Base-by-base conservation (phyloP, 192 early-diverging fungal genomes). In the Coemansia sp. region DNA sequence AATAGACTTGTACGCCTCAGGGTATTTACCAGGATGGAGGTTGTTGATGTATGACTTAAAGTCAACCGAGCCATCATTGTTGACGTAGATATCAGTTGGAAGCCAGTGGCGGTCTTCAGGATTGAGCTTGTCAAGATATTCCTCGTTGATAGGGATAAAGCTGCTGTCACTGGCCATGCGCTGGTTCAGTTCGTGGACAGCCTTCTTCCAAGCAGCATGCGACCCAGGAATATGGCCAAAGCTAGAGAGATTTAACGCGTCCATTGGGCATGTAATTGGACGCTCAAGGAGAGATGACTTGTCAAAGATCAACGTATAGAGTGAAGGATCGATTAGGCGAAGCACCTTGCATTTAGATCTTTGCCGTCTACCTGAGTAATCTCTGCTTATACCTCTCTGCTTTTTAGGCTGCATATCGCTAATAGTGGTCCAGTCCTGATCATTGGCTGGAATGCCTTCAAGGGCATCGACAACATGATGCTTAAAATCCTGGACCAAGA, bases 1-100 rank as follows among this genome's bases (percentile, higher is more conserved):
- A 22, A 48, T 48, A 4, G 21, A 6, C 0, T 2, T 48, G 25
- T 48, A 48, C 22, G 14, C 14, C 7, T 48, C 2, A 22, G 46
- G 21, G 1, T 48, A 11, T 8, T 24, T 13, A 1, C 23, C 46
- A 0, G 46, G 46, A 24, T 48, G 46, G 0, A 48, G 9, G 21
- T 48, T 24, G 46, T 48, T 48, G 46, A 48, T 24, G 21, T 48
- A 48, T 0, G 46, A 48, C 2, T 24, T 48, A 23, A 48, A 48
- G 11, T 24, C 46, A 11, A 48, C 46, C 11, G 46, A 48, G 9
- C 46, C 46, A 8, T 48, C 46, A 1, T 24, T 9, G 14, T 48
- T 24, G 0, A 48, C 46, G 1, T 48, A 15, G 1, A 48, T 48
- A 24, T 48, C 46, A 1, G 46, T 15, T 0, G 46, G 46, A 19